Base-by-base conservation (phyloP, 768 basidiomycete species). In the Mycena pura region DNA sequence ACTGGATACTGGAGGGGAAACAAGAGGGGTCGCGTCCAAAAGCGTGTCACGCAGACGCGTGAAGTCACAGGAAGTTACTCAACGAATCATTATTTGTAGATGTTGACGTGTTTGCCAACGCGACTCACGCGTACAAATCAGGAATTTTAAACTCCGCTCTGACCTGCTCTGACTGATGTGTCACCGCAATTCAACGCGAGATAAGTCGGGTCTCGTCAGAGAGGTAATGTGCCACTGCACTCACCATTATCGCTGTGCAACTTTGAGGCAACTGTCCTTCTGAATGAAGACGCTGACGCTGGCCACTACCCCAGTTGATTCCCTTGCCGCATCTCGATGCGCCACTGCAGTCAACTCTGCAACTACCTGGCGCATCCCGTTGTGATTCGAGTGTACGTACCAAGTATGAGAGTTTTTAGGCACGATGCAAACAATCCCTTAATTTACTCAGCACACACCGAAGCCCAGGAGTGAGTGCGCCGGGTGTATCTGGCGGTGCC, bases 311-410 rank as follows among this genome's bases (percentile, higher is more conserved):
- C 49, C 25, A 21, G 28, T 47, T 22, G 2, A 31, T 46, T 52
- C 10, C 50, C 19, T 50, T 25, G 14, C 10, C 28, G 25, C 24
- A n/a, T 11, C 13, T 11, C 22, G 49, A 6, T 5, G 21, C 25
- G 27, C 19, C 43, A 39, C 31, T 45, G n/a, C n/a, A n/a, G n/a
- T n/a, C n/a, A n/a, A n/a, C n/a, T n/a, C 27, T 22, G 21, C 21
- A 13, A 40, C 48, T 48, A 27, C 22, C 52, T 52, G 57, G 49
- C 41, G 50, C 50, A 52, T 57, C 55, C 38, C 31, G 9, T 43
- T 38, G 43, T 19, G 60, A 62, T 62, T 39, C 61, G 48, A 62
- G 55, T 52, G 49, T 48, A 52, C 61, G 61, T 62, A 62, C 48
- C 47, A 41, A 56, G 27, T 62, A 57, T 44, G 49, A 53, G 28